Percentiles rank a stretch among this genome's conserved stretches.
phyloP scores from a whole-genome alignment of 331 rosid species.

The Quercus phellos region DNA sequence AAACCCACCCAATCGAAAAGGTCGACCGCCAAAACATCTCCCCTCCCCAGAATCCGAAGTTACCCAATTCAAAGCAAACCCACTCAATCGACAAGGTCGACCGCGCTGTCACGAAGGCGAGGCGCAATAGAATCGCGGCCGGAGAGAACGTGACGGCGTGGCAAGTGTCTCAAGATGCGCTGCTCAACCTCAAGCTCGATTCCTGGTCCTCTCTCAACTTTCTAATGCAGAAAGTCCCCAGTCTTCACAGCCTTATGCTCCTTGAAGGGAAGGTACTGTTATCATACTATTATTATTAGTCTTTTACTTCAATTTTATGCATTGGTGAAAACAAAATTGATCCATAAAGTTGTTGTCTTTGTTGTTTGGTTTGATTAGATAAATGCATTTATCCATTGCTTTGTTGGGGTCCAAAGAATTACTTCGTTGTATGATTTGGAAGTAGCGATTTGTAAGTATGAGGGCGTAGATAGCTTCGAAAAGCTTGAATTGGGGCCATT shows the following conservation, averaged over 20 bases:
- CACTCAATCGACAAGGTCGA: constrained; percentile 24
- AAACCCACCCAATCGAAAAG: too few relatives aligned
- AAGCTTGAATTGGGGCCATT: constrained; percentile 80
- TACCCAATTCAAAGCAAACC: too few relatives aligned
- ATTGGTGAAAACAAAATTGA: too few relatives aligned
- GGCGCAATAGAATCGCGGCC: constrained; percentile 34
- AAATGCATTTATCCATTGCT: constrained; percentile 88
- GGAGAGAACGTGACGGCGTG: constrained; percentile 62
- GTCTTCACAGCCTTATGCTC: constrained; percentile 49
- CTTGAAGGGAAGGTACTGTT: constrained; percentile 70
- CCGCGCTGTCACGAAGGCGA: constrained; percentile 45
- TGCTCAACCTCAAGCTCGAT: constrained; percentile 53
- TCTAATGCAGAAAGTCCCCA: constrained; percentile 72
- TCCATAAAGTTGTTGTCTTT: neutral
- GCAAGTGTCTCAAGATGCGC: constrained; percentile 63
- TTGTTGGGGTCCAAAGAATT: constrained; percentile 66
- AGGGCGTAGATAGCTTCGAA: constrained; percentile 59
- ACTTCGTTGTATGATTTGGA: constrained; percentile 73
- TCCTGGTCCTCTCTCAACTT: constrained; percentile 59
- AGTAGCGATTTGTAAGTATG: constrained; percentile 66
- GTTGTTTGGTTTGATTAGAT: constrained; percentile 44
- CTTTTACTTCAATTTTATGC: too few relatives aligned
- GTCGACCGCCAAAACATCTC: neutral
- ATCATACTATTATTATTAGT: too few relatives aligned
- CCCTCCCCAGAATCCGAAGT: constrained; percentile 4